Base-by-base conservation (phyloP, 768 basidiomycete species). In the Dictyophora rubrovolvata region DNA sequence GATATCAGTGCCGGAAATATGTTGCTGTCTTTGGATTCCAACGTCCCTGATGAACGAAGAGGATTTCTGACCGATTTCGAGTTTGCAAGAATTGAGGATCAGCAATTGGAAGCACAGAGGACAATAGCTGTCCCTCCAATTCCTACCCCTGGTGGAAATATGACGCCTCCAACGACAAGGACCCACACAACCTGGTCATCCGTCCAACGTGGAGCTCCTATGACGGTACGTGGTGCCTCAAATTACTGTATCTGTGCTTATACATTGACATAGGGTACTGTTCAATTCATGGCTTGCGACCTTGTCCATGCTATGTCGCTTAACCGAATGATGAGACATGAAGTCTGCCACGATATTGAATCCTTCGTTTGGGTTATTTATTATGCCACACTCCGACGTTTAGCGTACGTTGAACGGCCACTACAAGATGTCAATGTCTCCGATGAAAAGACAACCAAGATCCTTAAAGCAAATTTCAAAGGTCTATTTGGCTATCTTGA, bases 61-160 rank as follows among this genome's bases (percentile, higher is more conserved):
- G 71, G 70, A 1, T 73, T 69, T 46, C 18, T 72, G 51, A 71
- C 64, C 18, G 72, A 72, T 54, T 54, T 72, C 2, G 70, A 73
- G 28, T 65, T 63, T 60, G 68, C 67, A 42, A 63, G 53, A 17
- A 49, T 65, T 14, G 56, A 48, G 7, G 48, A 10, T 33, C 22
- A 34, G 56, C n/a, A 34, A 23, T 33, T 23, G 23, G 34, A 17
- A 42, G 37, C 22, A 52, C 48, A 58, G 62, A 28, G 7, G 28
- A 28, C 28, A 28, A 28, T 7, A 28, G 7, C 28, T 28, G 28
- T 28, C 28, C 28, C 28, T 28, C 28, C 2, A 28, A 28, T 28
- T 28, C 28, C 7, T 28, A 2, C 4, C 7, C 28, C 28, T 2
- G 28, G 7, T 7, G 28, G 28, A 28, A 28, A 2, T 7, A 28